Evolutionary conservation across 1,284 basidiomycete genomes (phyloP), one percentile per base, ranked within the genome.

Genomic region (Rhodotorula sp.): DNA sequence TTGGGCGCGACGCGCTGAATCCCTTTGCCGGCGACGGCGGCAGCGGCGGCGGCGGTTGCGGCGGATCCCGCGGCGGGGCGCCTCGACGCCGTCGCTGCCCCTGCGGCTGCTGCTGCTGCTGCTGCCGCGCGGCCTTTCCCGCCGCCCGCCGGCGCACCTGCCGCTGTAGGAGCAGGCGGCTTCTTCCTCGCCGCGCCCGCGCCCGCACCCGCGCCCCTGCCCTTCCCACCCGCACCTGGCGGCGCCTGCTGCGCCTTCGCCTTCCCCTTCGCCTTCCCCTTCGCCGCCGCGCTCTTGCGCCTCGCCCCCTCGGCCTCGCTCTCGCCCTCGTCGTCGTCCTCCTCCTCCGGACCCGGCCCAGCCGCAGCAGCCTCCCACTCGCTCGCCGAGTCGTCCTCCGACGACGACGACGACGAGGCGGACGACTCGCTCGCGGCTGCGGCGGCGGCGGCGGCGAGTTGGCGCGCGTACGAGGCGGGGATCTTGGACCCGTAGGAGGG

Each of bases 1-100:
- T 63, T 53, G 53, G 62, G 62, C 8, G 50, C 62, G 44, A 63
- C 53, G 44, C 62, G 62, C 19, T 53, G 62, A 44, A 63, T 63
- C 4, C n/a, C 23, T 14, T 58, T 58, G 5, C 44, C 3, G n/a
- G 44, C 57, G 9, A 25, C 46, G 2, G 44, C 23, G 4, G 23
- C 23, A 0, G 23, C 42, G 50, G 23, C 12, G 12, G 56, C 42
- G 42, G 13, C 12, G 56, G 56, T 17, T 9, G 54, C 9, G 19
- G 54, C 34, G 19, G 34, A 42, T 19, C 16, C 21, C 16, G 54
- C 27, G 34, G 34, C 34, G 34, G 34, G 34, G 34, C 34, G 34
- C 34, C 5, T 34, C 34, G 34, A 34, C 34, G 34, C 34, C 34
- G 34, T 34, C 34, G 34, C 34, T 5, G 34, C 34, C n/a, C n/a